Percentiles rank a stretch among this genome's conserved stretches.
phyloP scores from a whole-genome alignment of 2,329 filamentous ascomycete genomes.

The Exophiala sp. region DNA sequence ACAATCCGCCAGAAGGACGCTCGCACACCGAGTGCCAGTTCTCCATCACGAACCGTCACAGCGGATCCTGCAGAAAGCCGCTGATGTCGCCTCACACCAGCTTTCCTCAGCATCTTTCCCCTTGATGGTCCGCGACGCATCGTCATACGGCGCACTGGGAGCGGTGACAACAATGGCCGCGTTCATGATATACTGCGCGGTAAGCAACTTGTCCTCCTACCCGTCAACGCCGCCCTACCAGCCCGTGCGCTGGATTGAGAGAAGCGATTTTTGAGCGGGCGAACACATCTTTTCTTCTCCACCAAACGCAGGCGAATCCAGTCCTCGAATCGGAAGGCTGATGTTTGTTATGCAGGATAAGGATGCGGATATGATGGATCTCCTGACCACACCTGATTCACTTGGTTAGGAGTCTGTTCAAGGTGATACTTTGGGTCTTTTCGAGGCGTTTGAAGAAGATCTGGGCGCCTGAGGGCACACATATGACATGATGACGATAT shows the following conservation, averaged over 20 bases:
- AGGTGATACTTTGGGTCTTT: too few relatives aligned
- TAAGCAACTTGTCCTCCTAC: conserved; percentile 24
- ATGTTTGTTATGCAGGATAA: conserved; percentile 7
- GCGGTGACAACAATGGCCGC: conserved; percentile 20
- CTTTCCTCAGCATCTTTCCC: conserved; percentile 4
- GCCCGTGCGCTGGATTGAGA: conserved; percentile 19
- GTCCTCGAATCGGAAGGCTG: conserved; percentile 1
- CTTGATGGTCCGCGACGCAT: conserved; percentile 14
- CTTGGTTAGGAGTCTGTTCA: not conserved
- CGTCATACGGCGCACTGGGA: conserved; percentile 20
- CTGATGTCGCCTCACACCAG: conserved; percentile 1
- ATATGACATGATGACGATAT: too few relatives aligned
- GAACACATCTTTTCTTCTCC: not conserved
- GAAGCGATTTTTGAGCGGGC: conserved; percentile 19
- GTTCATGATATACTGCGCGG: conserved; percentile 23
- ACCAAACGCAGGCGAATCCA: not conserved
- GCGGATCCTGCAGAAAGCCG: conserved; percentile 19
- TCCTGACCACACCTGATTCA: not conserved
- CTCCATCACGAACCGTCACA: conserved; percentile 18
- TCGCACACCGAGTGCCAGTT: conserved; percentile 6
- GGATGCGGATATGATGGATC: conserved; percentile 11
- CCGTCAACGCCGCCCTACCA: conserved; percentile 16
- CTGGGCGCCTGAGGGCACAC: too few relatives aligned
- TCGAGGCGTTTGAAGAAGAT: too few relatives aligned
- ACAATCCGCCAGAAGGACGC: not conserved